These are phyloP conservation scores for Grosmannia penicillata DNA, from an alignment of 2,329 filamentous ascomycete species.

Conservation along the genomic window DNA sequence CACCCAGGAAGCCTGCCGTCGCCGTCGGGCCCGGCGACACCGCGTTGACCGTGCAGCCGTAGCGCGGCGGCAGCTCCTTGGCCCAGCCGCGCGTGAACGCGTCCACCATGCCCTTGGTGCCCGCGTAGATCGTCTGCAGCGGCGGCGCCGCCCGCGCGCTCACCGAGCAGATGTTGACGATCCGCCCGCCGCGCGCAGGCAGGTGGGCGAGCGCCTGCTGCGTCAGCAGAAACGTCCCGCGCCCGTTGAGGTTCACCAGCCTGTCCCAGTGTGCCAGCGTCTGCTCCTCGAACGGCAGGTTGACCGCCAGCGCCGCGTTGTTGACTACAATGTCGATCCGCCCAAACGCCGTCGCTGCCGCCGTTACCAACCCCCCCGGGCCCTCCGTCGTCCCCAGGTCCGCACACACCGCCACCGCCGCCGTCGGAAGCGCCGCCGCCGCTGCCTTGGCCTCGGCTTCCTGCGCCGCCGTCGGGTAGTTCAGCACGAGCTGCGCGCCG, in stretches of 20 bases:
- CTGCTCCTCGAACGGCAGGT: constrained; percentile 22
- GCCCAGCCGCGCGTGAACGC: constrained; percentile 44
- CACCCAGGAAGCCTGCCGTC: constrained; percentile 18
- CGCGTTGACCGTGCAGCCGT: constrained; percentile 44
- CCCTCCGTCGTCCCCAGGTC: constrained; percentile 24
- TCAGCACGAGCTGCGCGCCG: constrained; percentile 31
- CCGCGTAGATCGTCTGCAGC: constrained; percentile 8
- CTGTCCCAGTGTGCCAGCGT: constrained; percentile 33
- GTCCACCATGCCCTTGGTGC: constrained; percentile 35
- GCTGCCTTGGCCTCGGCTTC: constrained; percentile 16
- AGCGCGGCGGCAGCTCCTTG: constrained; percentile 34
- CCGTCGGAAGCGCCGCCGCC: constrained; percentile 14
- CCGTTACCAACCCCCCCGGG: constrained; percentile 20
- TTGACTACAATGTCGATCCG: constrained; percentile 10
- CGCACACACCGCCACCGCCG: constrained; percentile 23
- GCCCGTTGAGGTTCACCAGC: constrained; percentile 43
- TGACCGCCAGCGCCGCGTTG: constrained; percentile 16
- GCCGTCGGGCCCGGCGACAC: constrained; percentile 44
- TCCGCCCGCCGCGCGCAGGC: constrained; percentile 20
- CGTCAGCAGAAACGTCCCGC: constrained; percentile 36
- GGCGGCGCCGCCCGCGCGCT: constrained; percentile 21
- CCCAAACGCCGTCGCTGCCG: constrained; percentile 13
- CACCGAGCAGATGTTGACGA: constrained; percentile 46
- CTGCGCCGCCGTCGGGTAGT: constrained; percentile 26
- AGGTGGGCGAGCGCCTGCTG: constrained; percentile 38